A percentile compares a stretch with the other conserved stretches of the same genome.
These are phyloP conservation scores for Spizellomyces sp. DNA, from an alignment of 192 early-diverging fungal species.

Conservation along the genomic window DNA sequence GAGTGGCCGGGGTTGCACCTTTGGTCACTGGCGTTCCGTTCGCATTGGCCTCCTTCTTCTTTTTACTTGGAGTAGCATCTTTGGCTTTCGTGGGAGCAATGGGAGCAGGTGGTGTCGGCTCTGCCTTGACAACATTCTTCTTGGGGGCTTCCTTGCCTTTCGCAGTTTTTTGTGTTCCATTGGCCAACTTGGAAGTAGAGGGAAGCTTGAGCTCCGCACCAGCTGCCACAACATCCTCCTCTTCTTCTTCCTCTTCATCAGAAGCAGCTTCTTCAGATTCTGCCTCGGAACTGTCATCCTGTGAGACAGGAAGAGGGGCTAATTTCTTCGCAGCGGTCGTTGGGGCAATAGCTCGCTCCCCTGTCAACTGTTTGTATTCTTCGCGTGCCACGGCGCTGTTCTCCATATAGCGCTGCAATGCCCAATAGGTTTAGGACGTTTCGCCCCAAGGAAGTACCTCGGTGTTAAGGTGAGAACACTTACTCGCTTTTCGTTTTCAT, in stretches of 20 bases:
- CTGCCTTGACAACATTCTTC: background rate
- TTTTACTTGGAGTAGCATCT: too few species aligned
- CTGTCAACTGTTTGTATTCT: background rate
- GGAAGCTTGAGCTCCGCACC: background rate
- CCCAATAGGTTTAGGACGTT: background rate
- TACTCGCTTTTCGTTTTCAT: background rate
- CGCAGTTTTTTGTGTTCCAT: background rate
- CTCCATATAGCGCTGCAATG: background rate
- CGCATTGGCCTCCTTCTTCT: too few species aligned
- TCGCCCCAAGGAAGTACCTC: background rate
- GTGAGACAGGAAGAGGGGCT: too few species aligned
- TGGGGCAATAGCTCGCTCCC: background rate
- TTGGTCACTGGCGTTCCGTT: too few species aligned
- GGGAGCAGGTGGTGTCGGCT: background rate
- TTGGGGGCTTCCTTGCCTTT: background rate
- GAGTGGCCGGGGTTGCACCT: too few species aligned
- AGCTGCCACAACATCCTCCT: background rate
- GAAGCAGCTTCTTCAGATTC: background rate
- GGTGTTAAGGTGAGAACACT: background rate
- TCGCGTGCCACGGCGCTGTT: background rate
- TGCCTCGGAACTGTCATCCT: background rate
- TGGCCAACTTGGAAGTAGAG: background rate
- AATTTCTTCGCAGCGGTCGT: background rate
- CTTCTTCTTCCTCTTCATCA: constrained; percentile 2
- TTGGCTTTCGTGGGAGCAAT: background rate